Evolutionary conservation across 1,284 basidiomycete genomes (phyloP), one percentile per base, ranked within the genome.

Genomic region (Trametes polyzona): DNA sequence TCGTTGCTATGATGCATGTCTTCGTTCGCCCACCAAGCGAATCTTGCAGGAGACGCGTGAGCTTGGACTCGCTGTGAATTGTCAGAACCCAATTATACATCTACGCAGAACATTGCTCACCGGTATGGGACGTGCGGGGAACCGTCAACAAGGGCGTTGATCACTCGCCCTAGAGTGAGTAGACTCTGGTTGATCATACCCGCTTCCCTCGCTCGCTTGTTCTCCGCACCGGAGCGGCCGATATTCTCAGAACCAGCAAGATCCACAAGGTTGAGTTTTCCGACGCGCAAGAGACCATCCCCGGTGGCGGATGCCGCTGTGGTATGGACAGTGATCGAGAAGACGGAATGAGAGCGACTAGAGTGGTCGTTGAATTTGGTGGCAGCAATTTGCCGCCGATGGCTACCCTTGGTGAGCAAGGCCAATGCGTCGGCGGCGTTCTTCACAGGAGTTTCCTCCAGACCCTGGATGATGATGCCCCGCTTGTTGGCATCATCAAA

Each of bases 111-210:
- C 35, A 5, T 16, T 11, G 65, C 80, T 65, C 65, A 91, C 91
- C 95, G 86, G 73, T 99, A 99, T 3, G 97, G 97, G 47, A 98
- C 89, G 73, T 99, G 95, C 47, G 86, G 79, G 16, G 90, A 90
- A 69, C 88, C 92, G 67, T 98, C 96, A 47, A 98, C 96, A 33
- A 99, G 83, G 8, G 94, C 95, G 65, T 96, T 98, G 71, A 99
- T 99, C 43, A 99, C 97, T 40, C 97, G 81, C 1, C 97, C 97
- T 12, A 99, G 87, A 19, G 97, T 98, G 6, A 99, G 79, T 35
- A 99, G 79, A 70, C 94, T 97, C 75, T 98, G 95, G 70, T 99
- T 99, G 74, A 99, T 99, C 92, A 97, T 97, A 8, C 97, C 97
- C 1, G 97, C 97, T 71, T 99, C 97, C 64, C 95, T 82, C 2